Conservation (phyloP, 768 basidiomycete species). For the Psilocybe sp. region DNA sequence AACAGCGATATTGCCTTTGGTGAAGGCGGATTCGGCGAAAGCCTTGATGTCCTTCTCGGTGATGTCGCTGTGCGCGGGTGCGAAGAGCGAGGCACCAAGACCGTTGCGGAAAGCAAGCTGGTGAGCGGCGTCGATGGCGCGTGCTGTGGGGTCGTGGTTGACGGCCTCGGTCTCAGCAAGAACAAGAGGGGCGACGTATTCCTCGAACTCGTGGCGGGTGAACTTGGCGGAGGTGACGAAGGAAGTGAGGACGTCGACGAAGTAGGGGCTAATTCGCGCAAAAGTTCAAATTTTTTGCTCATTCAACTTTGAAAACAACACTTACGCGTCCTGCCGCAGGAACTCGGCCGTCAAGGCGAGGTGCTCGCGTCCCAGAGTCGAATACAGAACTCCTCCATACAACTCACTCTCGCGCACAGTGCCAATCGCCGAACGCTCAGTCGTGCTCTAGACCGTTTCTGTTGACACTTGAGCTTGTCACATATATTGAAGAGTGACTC, state of each 20-base stretch:
- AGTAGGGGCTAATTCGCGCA: slow-evolving; percentile 61
- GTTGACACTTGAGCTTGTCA: not conserved
- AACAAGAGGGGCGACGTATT: slow-evolving; percentile 71
- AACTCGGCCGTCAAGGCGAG: slow-evolving; percentile 94
- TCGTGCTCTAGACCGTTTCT: slow-evolving; percentile 62
- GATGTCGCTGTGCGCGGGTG: slow-evolving; percentile 63
- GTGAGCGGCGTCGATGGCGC: slow-evolving; percentile 87
- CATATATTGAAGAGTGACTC: slow-evolving; percentile 19
- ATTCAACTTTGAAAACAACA: slow-evolving; percentile 19
- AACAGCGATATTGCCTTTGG: slow-evolving; percentile 78
- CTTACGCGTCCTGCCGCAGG: slow-evolving; percentile 93
- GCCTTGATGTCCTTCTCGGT: slow-evolving; percentile 68
- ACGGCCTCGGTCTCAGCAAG: slow-evolving; percentile 68
- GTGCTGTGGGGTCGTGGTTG: slow-evolving; percentile 53
- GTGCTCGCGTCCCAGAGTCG: slow-evolving; percentile 84
- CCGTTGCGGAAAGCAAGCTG: slow-evolving; percentile 90
- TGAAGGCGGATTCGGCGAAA: slow-evolving; percentile 72
- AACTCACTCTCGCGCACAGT: slow-evolving; percentile 92
- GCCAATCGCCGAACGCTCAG: slow-evolving; percentile 82
- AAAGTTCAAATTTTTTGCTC: too few species aligned
- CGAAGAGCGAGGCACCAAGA: slow-evolving; percentile 88
- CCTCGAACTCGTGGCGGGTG: slow-evolving; percentile 73
- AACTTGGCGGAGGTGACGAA: slow-evolving; percentile 82
- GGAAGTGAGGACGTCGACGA: slow-evolving; percentile 85
- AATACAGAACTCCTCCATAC: slow-evolving; percentile 87